Percentiles rank a stretch among this genome's conserved stretches.
Conservation (phyloP, 2,329 filamentous ascomycete genomes). For the Cladophialophora chaetospira region DNA sequence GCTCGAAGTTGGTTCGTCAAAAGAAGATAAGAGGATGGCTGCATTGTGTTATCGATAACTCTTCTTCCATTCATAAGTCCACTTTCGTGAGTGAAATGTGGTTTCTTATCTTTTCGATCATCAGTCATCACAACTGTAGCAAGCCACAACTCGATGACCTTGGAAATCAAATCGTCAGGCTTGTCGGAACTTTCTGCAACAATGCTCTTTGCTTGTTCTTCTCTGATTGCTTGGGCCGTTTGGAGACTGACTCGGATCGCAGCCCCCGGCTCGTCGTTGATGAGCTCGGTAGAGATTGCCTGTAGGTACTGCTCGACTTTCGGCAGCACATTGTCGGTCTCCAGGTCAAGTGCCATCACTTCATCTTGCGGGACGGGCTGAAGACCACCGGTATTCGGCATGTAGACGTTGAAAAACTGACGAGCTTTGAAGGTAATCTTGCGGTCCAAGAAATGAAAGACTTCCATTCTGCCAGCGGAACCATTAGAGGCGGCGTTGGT, state of each 20-base stretch:
- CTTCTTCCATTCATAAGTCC: constrained; percentile 36
- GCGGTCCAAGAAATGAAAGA: constrained; percentile 57
- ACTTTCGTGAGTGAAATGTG: constrained; percentile 49
- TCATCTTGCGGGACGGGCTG: constrained; percentile 29
- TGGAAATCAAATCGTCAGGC: constrained; percentile 51
- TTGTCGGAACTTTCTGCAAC: background rate
- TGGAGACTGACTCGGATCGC: constrained; percentile 45
- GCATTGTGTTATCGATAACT: constrained; percentile 40
- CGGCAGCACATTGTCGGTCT: constrained; percentile 42
- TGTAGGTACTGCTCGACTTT: constrained; percentile 59
- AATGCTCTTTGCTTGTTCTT: constrained; percentile 1
- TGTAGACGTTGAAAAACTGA: background rate
- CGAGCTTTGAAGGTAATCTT: constrained; percentile 50
- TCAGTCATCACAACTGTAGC: constrained; percentile 53
- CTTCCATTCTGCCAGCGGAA: constrained; percentile 54
- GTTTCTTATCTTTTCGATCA: constrained; percentile 47
- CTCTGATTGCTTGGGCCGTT: constrained; percentile 9
- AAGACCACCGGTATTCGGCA: background rate
- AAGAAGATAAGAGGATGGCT: constrained; percentile 51
- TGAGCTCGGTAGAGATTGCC: constrained; percentile 44
- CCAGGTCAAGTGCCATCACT: constrained; percentile 53
- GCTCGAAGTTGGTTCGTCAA: constrained; percentile 58
- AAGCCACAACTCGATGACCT: constrained; percentile 59
- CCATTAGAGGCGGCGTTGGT: constrained; percentile 34
- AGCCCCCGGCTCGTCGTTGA: constrained; percentile 50